A percentile compares a stretch with the other conserved stretches of the same genome.
These are phyloP conservation scores for Raphanus hybrid DNA, from an alignment of 441 rosid species.

Conservation along the genomic window DNA sequence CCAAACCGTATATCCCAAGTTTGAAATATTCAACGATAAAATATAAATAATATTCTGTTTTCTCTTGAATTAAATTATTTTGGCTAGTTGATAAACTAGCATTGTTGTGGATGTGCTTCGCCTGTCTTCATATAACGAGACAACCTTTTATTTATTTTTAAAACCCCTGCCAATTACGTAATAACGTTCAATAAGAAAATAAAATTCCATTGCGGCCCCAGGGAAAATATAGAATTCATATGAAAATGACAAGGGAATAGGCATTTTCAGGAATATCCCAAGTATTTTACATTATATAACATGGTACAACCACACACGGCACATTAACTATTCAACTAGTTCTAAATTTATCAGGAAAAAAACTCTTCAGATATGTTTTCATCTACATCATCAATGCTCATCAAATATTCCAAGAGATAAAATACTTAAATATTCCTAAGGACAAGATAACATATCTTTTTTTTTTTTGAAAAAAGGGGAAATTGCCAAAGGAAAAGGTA, in stretches of 20 bases:
- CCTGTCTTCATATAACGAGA: conserved; percentile 3
- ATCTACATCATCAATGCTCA: neutral
- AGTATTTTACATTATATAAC: neutral
- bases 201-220: neutral
- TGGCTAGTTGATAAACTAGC: conserved; percentile 4
- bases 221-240: neutral
- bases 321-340: conserved; percentile 1
- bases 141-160: conserved; percentile 2
- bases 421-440: neutral
- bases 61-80: neutral
- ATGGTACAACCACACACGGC: conserved; percentile 1
- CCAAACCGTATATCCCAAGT: neutral
- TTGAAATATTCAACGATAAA: neutral
- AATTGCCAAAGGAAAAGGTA: neutral
- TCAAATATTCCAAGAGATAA: neutral
- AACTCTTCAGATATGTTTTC: neutral
- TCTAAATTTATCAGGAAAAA: neutral
- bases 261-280: neutral
- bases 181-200: neutral
- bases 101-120: neutral
- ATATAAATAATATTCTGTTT: neutral
- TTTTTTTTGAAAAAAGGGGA: neutral
- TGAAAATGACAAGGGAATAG: neutral
- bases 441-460: neutral
- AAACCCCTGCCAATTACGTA: neutral